Evolutionary conservation across 148 eudicot genomes (phyloP), one percentile per base, ranked within the genome.

Genomic region (Pouteria glomerata): DNA sequence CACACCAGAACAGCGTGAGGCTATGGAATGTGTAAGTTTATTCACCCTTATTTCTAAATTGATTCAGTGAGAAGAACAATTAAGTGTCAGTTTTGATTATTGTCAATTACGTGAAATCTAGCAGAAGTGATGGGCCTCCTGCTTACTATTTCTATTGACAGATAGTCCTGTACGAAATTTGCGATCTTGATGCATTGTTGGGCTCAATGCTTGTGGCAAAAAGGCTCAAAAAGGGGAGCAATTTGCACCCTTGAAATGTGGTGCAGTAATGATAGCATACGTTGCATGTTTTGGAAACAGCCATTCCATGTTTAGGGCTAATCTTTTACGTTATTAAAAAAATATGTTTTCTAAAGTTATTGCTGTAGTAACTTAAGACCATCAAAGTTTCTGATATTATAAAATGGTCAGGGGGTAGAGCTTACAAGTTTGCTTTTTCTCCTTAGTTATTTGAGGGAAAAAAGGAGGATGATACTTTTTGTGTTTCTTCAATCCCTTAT

Each of bases 1-100:
- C 59, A 90, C 97, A 69, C 87, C 92, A 1, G 95, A 91, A 80
- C 92, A 91, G 76, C 89, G 84, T 19, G 94, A 91, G 70, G 94
- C 97, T 62, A 82, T 91, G 64, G 97, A 87, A 77, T 89, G 97
- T 15, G 97, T 91, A 85, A 77, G 93, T 82, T 57, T 51, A 63
- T 33, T 37, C 64, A 26, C 59, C 4, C 1, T 34, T 2, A 30
- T 30, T 34, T 48, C 55, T 48, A 19, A 45, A 29, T 30, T 45
- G 21, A 48, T 26, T 18, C n/a, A 0, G 27, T 35, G 3, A 12
- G 3, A 5, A 62, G 35, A 16, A n/a, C 33, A 21, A n/a, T 35
- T 62, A n/a, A n/a, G n/a, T 62, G 35, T 35, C 16, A 26, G 3
- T 35, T 62, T 45, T 27, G 27, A 47, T 48, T 10, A 26, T 61